Conservation (phyloP, 2,329 filamentous ascomycete genomes). For the Hysterium pulicare region DNA sequence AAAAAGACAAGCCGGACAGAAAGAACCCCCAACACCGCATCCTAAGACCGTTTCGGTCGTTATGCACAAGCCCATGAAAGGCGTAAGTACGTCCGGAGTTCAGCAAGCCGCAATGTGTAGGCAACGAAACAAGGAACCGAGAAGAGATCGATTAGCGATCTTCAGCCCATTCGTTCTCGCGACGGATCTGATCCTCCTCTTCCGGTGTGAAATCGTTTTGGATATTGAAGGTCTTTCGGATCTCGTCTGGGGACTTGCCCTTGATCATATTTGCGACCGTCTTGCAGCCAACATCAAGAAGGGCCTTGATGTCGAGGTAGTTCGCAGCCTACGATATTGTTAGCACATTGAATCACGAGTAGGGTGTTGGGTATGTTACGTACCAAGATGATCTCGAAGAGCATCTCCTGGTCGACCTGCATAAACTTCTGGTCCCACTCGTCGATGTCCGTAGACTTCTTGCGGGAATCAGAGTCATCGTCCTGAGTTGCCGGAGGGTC, state of each 20-base stretch:
- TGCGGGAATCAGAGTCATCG: conserved; percentile 88
- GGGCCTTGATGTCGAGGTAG: conserved; percentile 97
- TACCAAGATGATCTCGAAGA: conserved; percentile 98
- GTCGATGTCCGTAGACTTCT: conserved; percentile 98
- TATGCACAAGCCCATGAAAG: conserved; percentile 1
- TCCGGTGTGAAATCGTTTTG: conserved; percentile 99
- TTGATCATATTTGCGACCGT: conserved; percentile 99
- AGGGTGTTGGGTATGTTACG: conserved; percentile 25
- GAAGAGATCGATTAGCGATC: conserved; percentile 29
- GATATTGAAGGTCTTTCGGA: conserved; percentile 99
- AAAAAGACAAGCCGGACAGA: no score
- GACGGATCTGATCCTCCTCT: conserved; percentile 88
- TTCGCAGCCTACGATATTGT: conserved; percentile 70
- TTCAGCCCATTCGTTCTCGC: conserved; percentile 53
- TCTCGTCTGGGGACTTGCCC: conserved; percentile 98
- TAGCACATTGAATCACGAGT: conserved; percentile 8
- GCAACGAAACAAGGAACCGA: not conserved
- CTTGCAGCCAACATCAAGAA: conserved; percentile 98
- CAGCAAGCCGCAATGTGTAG: not conserved
- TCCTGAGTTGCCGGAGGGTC: conserved; percentile 80
- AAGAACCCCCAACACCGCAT: not conserved
- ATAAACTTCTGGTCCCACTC: conserved; percentile 99
- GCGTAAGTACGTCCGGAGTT: not conserved
- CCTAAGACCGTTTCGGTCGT: conserved; percentile 1
- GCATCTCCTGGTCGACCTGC: conserved; percentile 99